A percentile compares a stretch with the other conserved stretches of the same genome.
Conservation (phyloP, 768 basidiomycete genomes). For the Mycena galericulata region DNA sequence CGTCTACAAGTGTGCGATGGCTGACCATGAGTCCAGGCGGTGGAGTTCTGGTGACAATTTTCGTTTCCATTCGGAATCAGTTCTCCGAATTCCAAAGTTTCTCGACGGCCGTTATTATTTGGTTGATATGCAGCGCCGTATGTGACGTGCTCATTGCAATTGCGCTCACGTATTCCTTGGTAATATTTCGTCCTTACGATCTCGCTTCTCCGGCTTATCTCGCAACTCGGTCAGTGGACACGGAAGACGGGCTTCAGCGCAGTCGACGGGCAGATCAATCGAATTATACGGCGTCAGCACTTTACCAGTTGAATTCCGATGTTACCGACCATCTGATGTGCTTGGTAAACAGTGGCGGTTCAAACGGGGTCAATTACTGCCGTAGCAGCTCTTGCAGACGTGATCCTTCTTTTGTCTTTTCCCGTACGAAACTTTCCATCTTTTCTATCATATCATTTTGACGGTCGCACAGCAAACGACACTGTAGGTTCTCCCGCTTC, state of each 20-base stretch:
- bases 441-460: not conserved
- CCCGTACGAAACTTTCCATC: slow-evolving; percentile 24
- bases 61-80: slow-evolving; percentile 25
- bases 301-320: not conserved
- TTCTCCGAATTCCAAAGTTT: slow-evolving; percentile 38
- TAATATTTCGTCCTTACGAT: slow-evolving; percentile 13
- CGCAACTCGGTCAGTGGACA: slow-evolving; percentile 41
- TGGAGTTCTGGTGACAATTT: slow-evolving; percentile 23
- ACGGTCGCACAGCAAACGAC: slow-evolving; percentile 10
- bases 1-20: not conserved
- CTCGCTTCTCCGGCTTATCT: not conserved
- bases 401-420: slow-evolving; percentile 37
- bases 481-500: not conserved
- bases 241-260: slow-evolving; percentile 51
- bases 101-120: slow-evolving; percentile 32
- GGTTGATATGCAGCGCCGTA: slow-evolving; percentile 37
- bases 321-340: not conserved
- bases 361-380: slow-evolving; percentile 45
- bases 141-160: slow-evolving; percentile 42
- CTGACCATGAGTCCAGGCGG: slow-evolving; percentile 3
- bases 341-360: slow-evolving; percentile 37
- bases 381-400: slow-evolving; percentile 37
- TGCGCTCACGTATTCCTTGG: slow-evolving; percentile 37
- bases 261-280: slow-evolving; percentile 52
- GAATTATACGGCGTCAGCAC: slow-evolving; percentile 46